A percentile compares a stretch with the other conserved stretches of the same genome.
These are phyloP conservation scores for Porodaedalea pini DNA, from an alignment of 1,284 basidiomycete species.

Conservation along the genomic window DNA sequence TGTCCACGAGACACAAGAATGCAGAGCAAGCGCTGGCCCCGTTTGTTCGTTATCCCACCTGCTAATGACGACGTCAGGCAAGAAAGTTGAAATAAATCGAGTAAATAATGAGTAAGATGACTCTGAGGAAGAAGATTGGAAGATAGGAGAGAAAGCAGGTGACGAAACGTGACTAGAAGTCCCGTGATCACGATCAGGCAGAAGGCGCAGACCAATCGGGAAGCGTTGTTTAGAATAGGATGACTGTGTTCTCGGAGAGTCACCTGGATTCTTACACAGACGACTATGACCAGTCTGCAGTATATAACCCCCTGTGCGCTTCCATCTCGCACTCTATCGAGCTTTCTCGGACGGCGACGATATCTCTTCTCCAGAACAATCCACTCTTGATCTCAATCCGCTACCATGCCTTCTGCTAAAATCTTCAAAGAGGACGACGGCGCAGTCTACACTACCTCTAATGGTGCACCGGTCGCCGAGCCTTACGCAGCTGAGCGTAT, in stretches of 20 bases:
- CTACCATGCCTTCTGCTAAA: slow-evolving; percentile 60
- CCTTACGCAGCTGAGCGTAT: slow-evolving; percentile 79
- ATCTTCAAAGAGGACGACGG: slow-evolving; percentile 53
- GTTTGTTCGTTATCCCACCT: background rate
- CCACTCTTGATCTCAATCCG: background rate
- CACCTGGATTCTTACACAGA: background rate
- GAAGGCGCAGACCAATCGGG: background rate
- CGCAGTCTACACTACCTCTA: slow-evolving; percentile 79
- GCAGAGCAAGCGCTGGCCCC: background rate
- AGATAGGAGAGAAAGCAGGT: background rate
- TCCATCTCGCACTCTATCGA: background rate
- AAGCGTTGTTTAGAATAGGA: background rate
- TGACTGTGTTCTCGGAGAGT: background rate
- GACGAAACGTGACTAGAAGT: background rate
- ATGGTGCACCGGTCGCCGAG: slow-evolving; percentile 68
- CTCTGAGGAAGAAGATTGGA: too few species aligned
- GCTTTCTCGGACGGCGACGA: too few species aligned
- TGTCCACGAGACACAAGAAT: slow-evolving; percentile 11
- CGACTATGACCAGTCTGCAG: background rate
- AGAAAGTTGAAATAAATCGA: background rate
- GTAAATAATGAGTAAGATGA: too few species aligned
- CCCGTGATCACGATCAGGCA: background rate
- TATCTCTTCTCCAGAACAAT: background rate
- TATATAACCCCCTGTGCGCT: background rate
- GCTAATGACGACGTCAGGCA: background rate